Evolutionary conservation across 495 filamentous ascomycete genomes (phyloP).

Genomic region (Trichoderma virens): DNA sequence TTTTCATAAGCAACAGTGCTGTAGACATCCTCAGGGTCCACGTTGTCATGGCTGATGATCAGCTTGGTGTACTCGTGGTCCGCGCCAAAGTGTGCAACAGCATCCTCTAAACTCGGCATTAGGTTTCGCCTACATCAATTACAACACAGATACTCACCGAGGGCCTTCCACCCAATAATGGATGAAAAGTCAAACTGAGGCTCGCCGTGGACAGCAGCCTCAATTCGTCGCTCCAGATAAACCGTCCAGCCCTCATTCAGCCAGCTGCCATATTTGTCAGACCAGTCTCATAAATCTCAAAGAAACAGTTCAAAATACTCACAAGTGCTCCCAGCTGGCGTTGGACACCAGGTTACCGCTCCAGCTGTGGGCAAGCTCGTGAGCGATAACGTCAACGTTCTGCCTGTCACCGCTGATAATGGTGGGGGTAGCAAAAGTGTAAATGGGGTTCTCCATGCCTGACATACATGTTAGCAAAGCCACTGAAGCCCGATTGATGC

Average conservation of each 20-base stretch:
- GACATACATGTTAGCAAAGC: constrained; percentile 17
- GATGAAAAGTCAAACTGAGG: constrained; percentile 84
- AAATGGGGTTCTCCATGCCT: constrained; percentile 94
- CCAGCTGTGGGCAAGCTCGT: constrained; percentile 89
- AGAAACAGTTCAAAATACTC: constrained; percentile 15
- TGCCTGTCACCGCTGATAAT: constrained; percentile 87
- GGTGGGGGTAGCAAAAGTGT: constrained; percentile 88
- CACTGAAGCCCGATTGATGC: neutral
- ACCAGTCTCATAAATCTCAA: neutral
- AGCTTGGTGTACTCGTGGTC: constrained; percentile 92
- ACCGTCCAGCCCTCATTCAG: constrained; percentile 95
- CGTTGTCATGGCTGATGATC: constrained; percentile 73
- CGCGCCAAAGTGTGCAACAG: constrained; percentile 64
- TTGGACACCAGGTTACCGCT: constrained; percentile 89
- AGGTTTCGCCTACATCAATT: constrained; percentile 23
- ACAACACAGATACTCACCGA: constrained; percentile 33
- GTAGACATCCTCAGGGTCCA: constrained; percentile 94
- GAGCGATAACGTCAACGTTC: constrained; percentile 94
- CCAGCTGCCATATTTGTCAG: constrained; percentile 45
- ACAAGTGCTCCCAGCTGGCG: constrained; percentile 91
- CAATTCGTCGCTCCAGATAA: constrained; percentile 79
- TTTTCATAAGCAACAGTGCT: constrained; percentile 76
- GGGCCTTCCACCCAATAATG: constrained; percentile 71
- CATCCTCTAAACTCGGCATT: constrained; percentile 45
- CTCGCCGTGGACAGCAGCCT: constrained; percentile 63